Conservation (phyloP, 441 rosid genomes). For the Arabidopsis hybrid region DNA sequence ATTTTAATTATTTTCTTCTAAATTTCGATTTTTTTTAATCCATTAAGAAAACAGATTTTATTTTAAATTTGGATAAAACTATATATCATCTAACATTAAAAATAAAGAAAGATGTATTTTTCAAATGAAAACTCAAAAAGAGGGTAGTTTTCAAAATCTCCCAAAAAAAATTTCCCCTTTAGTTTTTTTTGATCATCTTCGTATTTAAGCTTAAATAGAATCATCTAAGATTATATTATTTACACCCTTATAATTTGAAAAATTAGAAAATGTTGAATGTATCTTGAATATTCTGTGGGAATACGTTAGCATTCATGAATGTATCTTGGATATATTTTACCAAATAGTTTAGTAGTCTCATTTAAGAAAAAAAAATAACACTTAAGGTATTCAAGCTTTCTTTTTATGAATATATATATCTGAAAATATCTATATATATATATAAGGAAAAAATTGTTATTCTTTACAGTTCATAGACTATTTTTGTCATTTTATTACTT, state of each 20-base stretch:
- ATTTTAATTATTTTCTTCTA: too few species aligned
- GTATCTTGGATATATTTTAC: slow-evolving; percentile 17
- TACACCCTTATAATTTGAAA: background rate
- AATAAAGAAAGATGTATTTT: too few species aligned
- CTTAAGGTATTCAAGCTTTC: slow-evolving; percentile 27
- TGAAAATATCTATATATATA: background rate
- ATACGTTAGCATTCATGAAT: slow-evolving; percentile 8
- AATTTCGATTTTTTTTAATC: too few species aligned
- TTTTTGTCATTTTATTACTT: background rate
- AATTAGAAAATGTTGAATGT: background rate
- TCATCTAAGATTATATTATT: background rate
- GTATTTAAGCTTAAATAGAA: background rate
- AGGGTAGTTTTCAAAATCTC: too few species aligned
- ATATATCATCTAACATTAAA: too few species aligned
- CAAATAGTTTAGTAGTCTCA: slow-evolving; percentile 18
- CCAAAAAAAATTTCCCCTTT: too few species aligned
- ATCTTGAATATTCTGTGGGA: background rate
- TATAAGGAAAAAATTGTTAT: slow-evolving; percentile 3
- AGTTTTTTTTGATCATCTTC: background rate
- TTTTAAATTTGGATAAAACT: too few species aligned
- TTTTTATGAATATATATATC: slow-evolving; percentile 15
- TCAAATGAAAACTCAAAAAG: too few species aligned
- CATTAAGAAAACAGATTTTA: too few species aligned
- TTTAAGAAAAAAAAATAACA: slow-evolving; percentile 12
- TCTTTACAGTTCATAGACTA: slow-evolving; percentile 29